Percentiles rank a stretch among this genome's conserved stretches.
Evolutionary conservation across 192 early-diverging fungal genomes (phyloP).

Genomic region (Mortierella hygrophila): DNA sequence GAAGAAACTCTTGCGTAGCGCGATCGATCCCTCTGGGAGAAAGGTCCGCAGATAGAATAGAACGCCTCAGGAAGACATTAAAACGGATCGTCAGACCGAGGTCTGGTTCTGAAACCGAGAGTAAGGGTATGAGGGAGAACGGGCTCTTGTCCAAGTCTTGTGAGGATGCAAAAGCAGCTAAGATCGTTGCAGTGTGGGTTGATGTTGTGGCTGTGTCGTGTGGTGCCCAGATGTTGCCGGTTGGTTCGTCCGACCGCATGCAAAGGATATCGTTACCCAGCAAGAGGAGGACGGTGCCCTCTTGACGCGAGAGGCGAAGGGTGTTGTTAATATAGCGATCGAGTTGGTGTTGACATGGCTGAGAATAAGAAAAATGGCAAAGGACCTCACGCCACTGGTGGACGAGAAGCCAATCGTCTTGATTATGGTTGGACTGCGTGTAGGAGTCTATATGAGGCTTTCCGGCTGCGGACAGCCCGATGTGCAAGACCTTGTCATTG

Average conservation of each 20-base stretch:
- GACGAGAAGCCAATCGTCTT: slow-evolving; percentile 15
- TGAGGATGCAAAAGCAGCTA: no score
- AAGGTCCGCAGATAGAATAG: no score
- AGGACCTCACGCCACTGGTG: slow-evolving; percentile 18
- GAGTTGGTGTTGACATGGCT: slow-evolving; percentile 16
- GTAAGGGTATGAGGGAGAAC: no score
- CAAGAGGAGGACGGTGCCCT: slow-evolving; percentile 20
- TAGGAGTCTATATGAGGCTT: neutral
- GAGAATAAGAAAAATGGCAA: neutral
- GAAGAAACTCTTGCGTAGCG: slow-evolving; percentile 4
- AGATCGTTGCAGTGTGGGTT: no score
- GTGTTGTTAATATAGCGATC: neutral
- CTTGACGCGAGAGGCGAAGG: neutral
- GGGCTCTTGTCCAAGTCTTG: no score
- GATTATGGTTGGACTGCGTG: neutral
- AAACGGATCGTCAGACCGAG: no score
- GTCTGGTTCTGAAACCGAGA: no score
- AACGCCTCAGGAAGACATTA: no score
- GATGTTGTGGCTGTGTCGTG: no score
- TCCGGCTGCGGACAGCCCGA: neutral
- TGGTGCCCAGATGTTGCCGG: slow-evolving; percentile 14
- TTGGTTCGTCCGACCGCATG: slow-evolving; percentile 19
- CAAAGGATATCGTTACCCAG: slow-evolving; percentile 13
- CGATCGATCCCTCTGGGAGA: no score
- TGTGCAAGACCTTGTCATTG: neutral